A percentile compares a stretch with the other conserved stretches of the same genome.
Evolutionary conservation across 1,139 yeast genomes (phyloP).

Genomic region (Taphrina confusa): DNA sequence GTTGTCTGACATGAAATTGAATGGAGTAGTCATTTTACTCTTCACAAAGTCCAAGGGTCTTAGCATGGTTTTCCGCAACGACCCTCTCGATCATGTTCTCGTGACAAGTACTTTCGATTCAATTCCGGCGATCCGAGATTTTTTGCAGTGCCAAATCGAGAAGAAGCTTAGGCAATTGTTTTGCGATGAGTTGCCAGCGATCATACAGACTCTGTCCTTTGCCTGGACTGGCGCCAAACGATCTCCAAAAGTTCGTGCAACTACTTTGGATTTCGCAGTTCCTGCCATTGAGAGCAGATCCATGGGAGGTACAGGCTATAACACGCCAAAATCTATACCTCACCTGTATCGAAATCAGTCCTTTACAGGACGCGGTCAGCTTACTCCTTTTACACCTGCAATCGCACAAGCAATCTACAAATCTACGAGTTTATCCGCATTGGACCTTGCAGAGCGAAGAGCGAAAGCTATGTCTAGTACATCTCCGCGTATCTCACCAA

Average conservation of each 20-base stretch:
- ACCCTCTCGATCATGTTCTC: conserved; percentile 78
- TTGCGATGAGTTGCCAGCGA: conserved; percentile 79
- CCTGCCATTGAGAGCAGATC: conserved; percentile 29
- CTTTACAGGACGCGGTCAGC: conserved; percentile 31
- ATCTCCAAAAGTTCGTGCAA: conserved; percentile 30
- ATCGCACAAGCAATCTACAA: conserved; percentile 60
- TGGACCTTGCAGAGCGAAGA: conserved; percentile 34
- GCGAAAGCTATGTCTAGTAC: conserved; percentile 17
- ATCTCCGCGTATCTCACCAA: conserved; percentile 16
- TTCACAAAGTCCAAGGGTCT: conserved; percentile 79
- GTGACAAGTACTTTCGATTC: conserved; percentile 84
- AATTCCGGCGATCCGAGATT: conserved; percentile 77
- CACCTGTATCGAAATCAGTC: conserved; percentile 28
- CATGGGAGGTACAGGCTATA: conserved; percentile 15
- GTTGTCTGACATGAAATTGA: conserved; percentile 67
- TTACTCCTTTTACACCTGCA: conserved; percentile 58
- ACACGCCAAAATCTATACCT: conserved; percentile 25
- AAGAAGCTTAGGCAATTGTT: conserved; percentile 75
- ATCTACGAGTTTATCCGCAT: conserved; percentile 44
- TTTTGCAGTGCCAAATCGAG: conserved; percentile 79
- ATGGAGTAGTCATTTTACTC: conserved; percentile 82
- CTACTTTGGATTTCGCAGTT: conserved; percentile 23
- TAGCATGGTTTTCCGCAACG: conserved; percentile 83
- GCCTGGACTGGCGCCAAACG: conserved; percentile 54
- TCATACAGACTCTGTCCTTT: conserved; percentile 72